Evolutionary conservation across 495 filamentous ascomycete genomes (phyloP), one percentile per base, ranked within the genome.

Genomic region (Jackrogersella multiformis): DNA sequence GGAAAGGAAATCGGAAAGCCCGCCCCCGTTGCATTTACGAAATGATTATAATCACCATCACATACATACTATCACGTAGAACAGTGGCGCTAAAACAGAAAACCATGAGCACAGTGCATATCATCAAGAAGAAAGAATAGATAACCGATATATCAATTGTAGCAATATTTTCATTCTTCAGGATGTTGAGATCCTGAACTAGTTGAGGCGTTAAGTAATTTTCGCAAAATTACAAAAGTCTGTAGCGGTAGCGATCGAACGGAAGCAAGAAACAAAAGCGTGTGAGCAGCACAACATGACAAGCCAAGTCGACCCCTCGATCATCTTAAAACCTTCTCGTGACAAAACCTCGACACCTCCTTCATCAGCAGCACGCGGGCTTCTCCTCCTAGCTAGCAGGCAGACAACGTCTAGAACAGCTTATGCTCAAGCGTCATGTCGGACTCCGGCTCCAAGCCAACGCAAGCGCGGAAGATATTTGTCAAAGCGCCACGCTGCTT

Each of bases 381-480:
- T 36, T 2, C 15, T 15, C 35, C 3, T 24, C 8, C 4, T 16
- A 39, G 13, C 1, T 18, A 24, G 18, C 2, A 21, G 18, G 21
- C 0, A 36, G 23, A 21, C 15, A 55, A n/a, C 16, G 10, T 59
- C 65, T 79, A 85, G 78, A 97, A 94, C 60, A 98, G 86, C 89
- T 98, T 99, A 84, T 99, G 95, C 87, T 99, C 95, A 38, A 99
- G 86, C 49, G 94, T 97, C 96, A 99, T 98, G 78, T 99, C 95
- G 49, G 89, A 95, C 87, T 99, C 95, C 20, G 96, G 95, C 86
- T 96, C 92, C 63, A 99, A 86, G 73, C 95, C 95, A 75, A 99
- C 90, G 72, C 96, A 98, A 52, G 96, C 96, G 72, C 94, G 93
- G 89, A 99, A 96, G 81, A 99, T 97, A 85, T 99, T 99, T 77